Conservation (phyloP, 148 eudicot genomes). For the Rhododendron griersonianum region DNA sequence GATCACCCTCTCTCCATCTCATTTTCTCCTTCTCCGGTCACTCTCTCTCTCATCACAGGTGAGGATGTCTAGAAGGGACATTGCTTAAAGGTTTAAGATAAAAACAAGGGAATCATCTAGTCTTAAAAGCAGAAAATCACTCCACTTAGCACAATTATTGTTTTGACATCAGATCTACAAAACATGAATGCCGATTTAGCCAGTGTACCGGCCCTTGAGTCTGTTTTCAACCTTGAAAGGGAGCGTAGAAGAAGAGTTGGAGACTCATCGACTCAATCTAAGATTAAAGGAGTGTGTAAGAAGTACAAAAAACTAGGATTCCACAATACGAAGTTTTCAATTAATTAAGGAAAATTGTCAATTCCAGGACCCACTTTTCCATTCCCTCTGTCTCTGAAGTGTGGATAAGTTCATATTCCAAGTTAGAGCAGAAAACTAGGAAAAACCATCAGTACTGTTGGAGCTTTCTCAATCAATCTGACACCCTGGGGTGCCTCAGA, state of each 20-base stretch:
- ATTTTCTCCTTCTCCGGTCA: too few species aligned
- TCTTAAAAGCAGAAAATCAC: background rate
- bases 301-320: background rate
- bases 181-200: background rate
- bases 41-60: too few species aligned
- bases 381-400: background rate
- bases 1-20: too few species aligned
- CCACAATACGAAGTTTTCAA: background rate
- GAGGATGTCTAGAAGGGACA: too few species aligned
- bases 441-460: background rate
- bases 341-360: background rate
- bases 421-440: background rate
- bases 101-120: background rate
- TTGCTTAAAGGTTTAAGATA: too few species aligned
- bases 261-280: background rate
- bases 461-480: background rate
- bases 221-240: background rate
- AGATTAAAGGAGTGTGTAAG: background rate
- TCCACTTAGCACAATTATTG: background rate
- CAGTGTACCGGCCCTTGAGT: background rate
- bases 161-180: background rate
- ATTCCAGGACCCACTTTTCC: background rate
- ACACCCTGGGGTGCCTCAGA: constrained; percentile 3
- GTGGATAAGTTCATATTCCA: too few species aligned
- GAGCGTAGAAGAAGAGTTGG: background rate